These are phyloP conservation scores for Sporisorium scitamineum DNA, from an alignment of 1,284 basidiomycete species.

Conservation along the genomic window DNA sequence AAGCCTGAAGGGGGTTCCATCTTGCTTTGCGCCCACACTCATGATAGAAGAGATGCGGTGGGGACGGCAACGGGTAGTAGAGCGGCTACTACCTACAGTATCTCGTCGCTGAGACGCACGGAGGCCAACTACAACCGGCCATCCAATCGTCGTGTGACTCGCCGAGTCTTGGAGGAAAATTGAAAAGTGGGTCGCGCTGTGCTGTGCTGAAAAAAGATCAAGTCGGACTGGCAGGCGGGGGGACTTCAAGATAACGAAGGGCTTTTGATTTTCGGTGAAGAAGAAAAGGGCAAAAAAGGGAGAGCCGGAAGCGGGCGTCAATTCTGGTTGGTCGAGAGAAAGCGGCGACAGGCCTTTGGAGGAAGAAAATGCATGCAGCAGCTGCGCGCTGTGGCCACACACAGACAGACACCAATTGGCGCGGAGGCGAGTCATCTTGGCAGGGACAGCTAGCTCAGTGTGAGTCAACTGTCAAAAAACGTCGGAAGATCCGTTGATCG, in stretches of 20 bases:
- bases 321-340: slow-evolving; percentile 7
- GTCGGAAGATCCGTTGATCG: slow-evolving; percentile 7
- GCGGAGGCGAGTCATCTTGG: slow-evolving; percentile 4
- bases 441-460: too few species aligned
- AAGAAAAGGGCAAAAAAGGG: not conserved
- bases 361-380: not conserved
- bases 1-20: too few species aligned
- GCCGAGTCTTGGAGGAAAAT: too few species aligned
- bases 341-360: not conserved
- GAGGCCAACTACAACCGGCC: too few species aligned
- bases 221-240: not conserved
- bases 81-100: not conserved
- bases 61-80: not conserved
- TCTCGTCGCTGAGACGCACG: too few species aligned
- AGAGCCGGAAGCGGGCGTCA: not conserved
- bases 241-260: not conserved
- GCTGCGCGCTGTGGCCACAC: slow-evolving; percentile 1
- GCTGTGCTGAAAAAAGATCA: too few species aligned
- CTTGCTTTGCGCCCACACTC: not conserved
- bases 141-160: too few species aligned
- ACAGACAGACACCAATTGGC: not conserved
- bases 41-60: not conserved
- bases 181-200: too few species aligned
- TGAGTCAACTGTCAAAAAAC: not conserved
- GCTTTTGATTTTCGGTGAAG: not conserved